Base-by-base conservation (phyloP, 352 stramenopile genomes). In the Phytophthora sansomeana region DNA sequence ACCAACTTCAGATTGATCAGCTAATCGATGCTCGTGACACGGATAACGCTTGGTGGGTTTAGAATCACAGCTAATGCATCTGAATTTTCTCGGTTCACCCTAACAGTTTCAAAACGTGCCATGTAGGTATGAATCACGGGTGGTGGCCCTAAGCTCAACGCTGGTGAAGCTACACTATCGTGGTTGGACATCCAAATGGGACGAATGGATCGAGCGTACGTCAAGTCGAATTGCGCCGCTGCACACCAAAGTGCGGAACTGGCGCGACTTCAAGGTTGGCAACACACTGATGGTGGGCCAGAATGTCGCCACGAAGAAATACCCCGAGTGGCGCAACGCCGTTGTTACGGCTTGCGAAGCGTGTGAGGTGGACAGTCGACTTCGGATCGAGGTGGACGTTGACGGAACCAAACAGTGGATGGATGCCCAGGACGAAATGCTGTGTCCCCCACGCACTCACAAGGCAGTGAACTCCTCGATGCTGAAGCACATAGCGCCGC, bases 181-280 rank as follows among this genome's bases (percentile, higher is more conserved):
- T 52, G 96, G 97, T 13, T 99, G 97, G 97, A 98, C 97, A 1
- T 73, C 89, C 10, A 92, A 96, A 47, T 99, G 97, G 97, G 96
- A 99, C 77, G 96, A 99, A 73, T 99, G 95, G 95, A 87, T 99
- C 53, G 66, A 89, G 6, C 88, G 81, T 48, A 83, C 95, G 50
- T 98, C 96, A 7, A 81, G 80, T 13, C 83, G 97, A 4, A 81
- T 99, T 17, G 87, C 92, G n/a, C 95, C 95, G 0, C 96, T 99
- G 68, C 85, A 98, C 56, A 98, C 95, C 1, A 72, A 75, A 26
- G 80, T 92, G 16, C 71, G 49, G 5, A 85, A 92, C 54, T 94
- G 86, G 86, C 77, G 86, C 26, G 72, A 69, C 24, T 87, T 94
- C 28, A 58, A 76, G 29, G 69, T 83, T 7, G 58, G 69, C 39